Base-by-base conservation (phyloP, 192 early-diverging fungal genomes). In the Helicostylum pulchrum region DNA sequence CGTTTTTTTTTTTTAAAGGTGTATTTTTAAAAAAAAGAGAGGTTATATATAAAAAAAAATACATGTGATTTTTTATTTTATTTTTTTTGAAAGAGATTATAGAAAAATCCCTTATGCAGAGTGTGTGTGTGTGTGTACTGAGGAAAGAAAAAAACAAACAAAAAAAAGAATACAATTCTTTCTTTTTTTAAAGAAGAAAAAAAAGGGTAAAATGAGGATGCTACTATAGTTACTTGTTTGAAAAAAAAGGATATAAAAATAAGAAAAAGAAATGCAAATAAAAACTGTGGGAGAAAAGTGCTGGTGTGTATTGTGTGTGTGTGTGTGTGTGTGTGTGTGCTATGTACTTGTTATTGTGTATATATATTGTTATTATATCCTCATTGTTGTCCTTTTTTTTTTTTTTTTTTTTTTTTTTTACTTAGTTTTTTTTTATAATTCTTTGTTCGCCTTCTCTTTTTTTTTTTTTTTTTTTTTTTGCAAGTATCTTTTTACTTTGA, bases 271-370 rank as follows among this genome's bases (percentile, higher is more conserved):
- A 39, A 39, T 39, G 36, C 36, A 39, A 39, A 39, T 39, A 39
- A 48, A 19, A 48, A 48, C 15, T 48, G 46, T 48, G 46, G 3
- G 8, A 10, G 46, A 26, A 26, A 26, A 26, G 46, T 48, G 46
- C 12, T 14, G 6, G 46, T 48, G 46, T 48, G 12, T 48, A n/a
- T n/a, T n/a, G n/a, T n/a, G 45, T 48, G 6, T 48, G 46, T 48
- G 46, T 48, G 46, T 48, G 17, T 48, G 46, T 48, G 46, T 48
- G 46, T 48, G 12, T 48, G 46, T 48, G 44, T 48, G 46, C 36
- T 39, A 39, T 39, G 36, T 39, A 39, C 36, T 39, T 39, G 36
- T 39, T 39, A 39, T 39, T 48, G 17, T 48, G 46, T 48, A 19
- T 48, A 48, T 48, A 48, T 48, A 48, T 9, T 39, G 36, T 39